Evolutionary conservation across 2,329 filamentous ascomycete genomes (phyloP).

Genomic region (Ascochyta lentis): DNA sequence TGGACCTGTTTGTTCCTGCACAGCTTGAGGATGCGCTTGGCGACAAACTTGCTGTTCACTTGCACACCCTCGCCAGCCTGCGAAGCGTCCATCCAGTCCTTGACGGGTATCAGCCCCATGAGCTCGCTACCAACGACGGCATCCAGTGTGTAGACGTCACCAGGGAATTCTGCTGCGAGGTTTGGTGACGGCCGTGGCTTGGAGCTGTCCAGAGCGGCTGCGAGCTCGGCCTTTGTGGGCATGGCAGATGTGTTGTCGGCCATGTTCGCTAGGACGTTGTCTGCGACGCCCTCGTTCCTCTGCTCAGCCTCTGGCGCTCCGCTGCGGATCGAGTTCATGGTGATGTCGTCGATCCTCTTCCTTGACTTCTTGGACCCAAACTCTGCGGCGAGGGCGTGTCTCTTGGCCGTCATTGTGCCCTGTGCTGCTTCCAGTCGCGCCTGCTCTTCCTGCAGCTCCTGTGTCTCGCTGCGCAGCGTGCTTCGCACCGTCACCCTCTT

Average conservation of each 20-base stretch:
- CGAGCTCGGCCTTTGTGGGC: constrained; percentile 70
- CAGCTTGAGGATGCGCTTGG: constrained; percentile 65
- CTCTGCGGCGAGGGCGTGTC: constrained; percentile 73
- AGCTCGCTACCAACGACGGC: constrained; percentile 72
- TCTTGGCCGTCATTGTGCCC: constrained; percentile 62
- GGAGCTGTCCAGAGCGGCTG: constrained; percentile 67
- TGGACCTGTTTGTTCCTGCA: constrained; percentile 60
- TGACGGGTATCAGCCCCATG: constrained; percentile 70
- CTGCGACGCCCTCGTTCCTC: constrained; percentile 39
- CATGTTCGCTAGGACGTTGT: constrained; percentile 67
- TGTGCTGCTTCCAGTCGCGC: constrained; percentile 36
- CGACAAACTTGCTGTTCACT: constrained; percentile 69
- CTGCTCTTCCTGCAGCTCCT: constrained; percentile 48
- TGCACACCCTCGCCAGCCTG: constrained; percentile 64
- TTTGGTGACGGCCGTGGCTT: constrained; percentile 79
- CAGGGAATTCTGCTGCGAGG: constrained; percentile 67
- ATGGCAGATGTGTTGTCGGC: constrained; percentile 68
- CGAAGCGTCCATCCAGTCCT: constrained; percentile 76
- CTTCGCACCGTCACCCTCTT: constrained; percentile 63
- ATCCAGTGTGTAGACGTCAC: constrained; percentile 75
- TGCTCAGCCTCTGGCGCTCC: constrained; percentile 26
- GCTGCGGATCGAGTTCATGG: constrained; percentile 71
- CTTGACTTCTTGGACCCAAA: constrained; percentile 88
- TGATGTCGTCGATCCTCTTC: constrained; percentile 73
- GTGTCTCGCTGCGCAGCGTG: constrained; percentile 53